Base-by-base conservation (phyloP, 306 rosid species). In the Coriaria nepalensis region DNA sequence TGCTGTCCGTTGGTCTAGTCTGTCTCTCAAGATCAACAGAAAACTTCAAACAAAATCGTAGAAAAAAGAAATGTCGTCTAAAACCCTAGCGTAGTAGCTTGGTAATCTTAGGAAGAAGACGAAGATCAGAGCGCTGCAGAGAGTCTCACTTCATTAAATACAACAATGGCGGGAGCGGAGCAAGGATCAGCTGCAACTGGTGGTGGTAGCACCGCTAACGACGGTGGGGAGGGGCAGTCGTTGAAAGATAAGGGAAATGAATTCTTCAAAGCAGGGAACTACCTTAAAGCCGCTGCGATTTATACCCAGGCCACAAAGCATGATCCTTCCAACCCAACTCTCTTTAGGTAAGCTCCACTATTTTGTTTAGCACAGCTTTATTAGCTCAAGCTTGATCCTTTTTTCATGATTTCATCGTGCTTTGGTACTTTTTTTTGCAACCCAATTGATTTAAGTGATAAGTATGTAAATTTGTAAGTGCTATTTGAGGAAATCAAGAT, bases 301-400 rank as follows among this genome's bases (percentile, higher is more conserved):
- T 92, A 92, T 76, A 92, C 98, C 32, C 98, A 85, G 68, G 98
- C 98, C 50, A 92, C 85, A 72, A 92, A 92, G 72, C 71, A 71
- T 52, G 98, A 92, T 74, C 86, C 94, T 36, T 71, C 82, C 2
- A 92, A 85, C 61, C 79, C 81, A 43, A 78, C 96, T 52, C 94
- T 92, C 37, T 92, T 79, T 40, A 92, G 98, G 98, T 90, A 57
- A 66, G 32, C 50, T 50, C 35, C 45, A 50, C 45, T 33, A 14
- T 13, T 2, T 1, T 5, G 0, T 38, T 35, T 45, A 12, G 13
- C 7, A 4, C 50, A n/a, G 40, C 32, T 43, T 53, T 6, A 45
- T 20, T 20, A 20, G 29, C 3, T 20, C 29, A 1, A 49, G 14
- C 37, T 47, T 53, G 10, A 6, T 4, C 29, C 29, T 20, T 20